Base-by-base conservation (phyloP, 768 basidiomycete species). In the Tremella yokohamensis region DNA sequence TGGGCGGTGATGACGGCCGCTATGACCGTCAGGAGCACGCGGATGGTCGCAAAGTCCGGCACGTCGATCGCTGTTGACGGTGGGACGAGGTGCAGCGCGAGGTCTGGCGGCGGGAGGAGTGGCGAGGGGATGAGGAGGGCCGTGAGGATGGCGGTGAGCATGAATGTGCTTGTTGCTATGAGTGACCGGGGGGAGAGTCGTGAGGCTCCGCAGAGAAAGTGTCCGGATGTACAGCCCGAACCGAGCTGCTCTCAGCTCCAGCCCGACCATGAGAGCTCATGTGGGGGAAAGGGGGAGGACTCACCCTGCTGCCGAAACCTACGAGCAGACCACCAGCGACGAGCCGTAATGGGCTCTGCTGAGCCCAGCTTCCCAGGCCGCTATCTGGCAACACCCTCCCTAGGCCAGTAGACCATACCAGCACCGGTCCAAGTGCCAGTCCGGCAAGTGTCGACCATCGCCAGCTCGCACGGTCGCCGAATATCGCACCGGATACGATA, bases 151-250 rank as follows among this genome's bases (percentile, higher is more conserved):
- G 73, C 72, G 15, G 65, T 66, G 13, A 64, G 42, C 64, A 75
- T 74, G 59, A 70, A 68, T n/a, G 64, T 67, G 4, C 56, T 47
- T 11, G 73, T 74, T 12, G 78, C 78, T 19, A 69, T 55, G 44
- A 79, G 37, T 8, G 76, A 77, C 7, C 77, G 68, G 18, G 62
- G 65, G 16, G 76, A 76, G 22, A 77, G 65, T 16, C 78, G 66
- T 0, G 77, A 73, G 11, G 77, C 60, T 2, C 78, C 78, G 52
- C 75, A 72, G 3, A 79, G 72, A 59, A 79, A 75, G 57, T 79
- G 78, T 11, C 78, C 78, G 50, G 66, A 66, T 7, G 78, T 78
- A 56, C 77, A 78, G 2, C 77, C 77, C 25, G 68, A 68, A 2
- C 73, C 76, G 25, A 78, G 73, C 76, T 77, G 54, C 40, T 15